Base-by-base conservation (phyloP, 2,329 filamentous ascomycete genomes). In the Drechslerella dactyloides region DNA sequence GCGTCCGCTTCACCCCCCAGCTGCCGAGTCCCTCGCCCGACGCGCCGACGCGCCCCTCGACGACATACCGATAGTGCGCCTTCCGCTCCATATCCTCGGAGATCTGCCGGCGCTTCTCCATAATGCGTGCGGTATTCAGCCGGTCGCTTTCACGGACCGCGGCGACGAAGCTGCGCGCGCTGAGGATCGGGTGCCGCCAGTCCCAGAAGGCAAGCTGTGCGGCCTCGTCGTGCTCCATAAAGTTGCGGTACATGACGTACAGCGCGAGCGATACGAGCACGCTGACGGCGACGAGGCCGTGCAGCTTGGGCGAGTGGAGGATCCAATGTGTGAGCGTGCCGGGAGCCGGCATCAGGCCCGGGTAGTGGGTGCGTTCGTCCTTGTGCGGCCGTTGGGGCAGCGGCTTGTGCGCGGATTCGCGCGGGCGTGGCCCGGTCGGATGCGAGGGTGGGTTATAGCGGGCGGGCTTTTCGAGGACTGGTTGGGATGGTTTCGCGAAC, bases 361-460 rank as follows among this genome's bases (percentile, higher is more conserved):
- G 93, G 79, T 97, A 97, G 75, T 90, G 81, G 24, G 85, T 81
- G 21, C 90, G 90, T 51, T 91, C 92, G 1, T 82, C 80, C 78
- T 94, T 96, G 79, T 89, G 86, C 76, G 68, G 68, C 46, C 51
- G 84, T 84, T 42, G 88, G 6, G 61, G 62, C 15, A 68, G 57
- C 1, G 87, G 6, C 82, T 79, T 64, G 24, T 73, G 69, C 59
- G 80, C 80, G 74, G 85, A 83, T 65, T 85, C 84, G 6, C 85
- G 83, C 35, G 91, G 84, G 10, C 89, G 84, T 21, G 89, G 83
- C 11, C 89, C 89, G 15, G 61, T 68, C 10, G 63, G 63, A 80
- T 97, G 93, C 0, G 93, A 97, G 0, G 93, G 93, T 1, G 93
- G 93, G 61, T 90, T 90, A 84, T 96, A 97, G 79, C 89, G 89